phyloP scores from a whole-genome alignment of 495 filamentous ascomycete genomes.

The Podospora didyma region DNA sequence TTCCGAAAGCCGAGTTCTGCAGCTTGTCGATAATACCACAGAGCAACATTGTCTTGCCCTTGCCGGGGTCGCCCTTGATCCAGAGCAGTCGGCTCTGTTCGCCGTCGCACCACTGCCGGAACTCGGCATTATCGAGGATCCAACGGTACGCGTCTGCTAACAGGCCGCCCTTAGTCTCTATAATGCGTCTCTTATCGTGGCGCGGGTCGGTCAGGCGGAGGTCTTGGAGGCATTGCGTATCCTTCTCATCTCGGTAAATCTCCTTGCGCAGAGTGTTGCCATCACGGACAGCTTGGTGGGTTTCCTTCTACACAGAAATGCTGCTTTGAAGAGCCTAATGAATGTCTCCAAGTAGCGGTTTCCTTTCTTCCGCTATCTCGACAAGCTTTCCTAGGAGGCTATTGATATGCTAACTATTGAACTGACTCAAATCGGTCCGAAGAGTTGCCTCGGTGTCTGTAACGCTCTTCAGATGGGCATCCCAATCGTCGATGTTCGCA shows the following conservation, averaged over 20 bases:
- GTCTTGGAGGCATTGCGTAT: constrained; percentile 19
- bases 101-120: constrained; percentile 29
- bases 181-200: constrained; percentile 35
- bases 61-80: constrained; percentile 41
- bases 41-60: constrained; percentile 50
- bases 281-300: constrained; percentile 19
- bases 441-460: constrained; percentile 19
- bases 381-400: constrained; percentile 9
- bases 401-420: constrained; percentile 6
- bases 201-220: constrained; percentile 27
- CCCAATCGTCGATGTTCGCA: constrained; percentile 22
- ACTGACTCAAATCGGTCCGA: constrained; percentile 11
- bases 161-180: constrained; percentile 38
- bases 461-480: constrained; percentile 19
- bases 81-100: constrained; percentile 35
- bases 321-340: constrained; percentile 20
- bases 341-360: constrained; percentile 2
- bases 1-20: constrained; percentile 3
- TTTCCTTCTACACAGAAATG: constrained; percentile 5
- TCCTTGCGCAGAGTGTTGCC: constrained; percentile 7
- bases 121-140: constrained; percentile 37
- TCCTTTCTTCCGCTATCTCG: neutral
- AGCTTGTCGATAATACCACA: constrained; percentile 38
- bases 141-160: constrained; percentile 40
- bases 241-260: neutral